A percentile compares a stretch with the other conserved stretches of the same genome.
Conservation (phyloP, 371 early-diverging fungal genomes). For the Blakeslea trispora region DNA sequence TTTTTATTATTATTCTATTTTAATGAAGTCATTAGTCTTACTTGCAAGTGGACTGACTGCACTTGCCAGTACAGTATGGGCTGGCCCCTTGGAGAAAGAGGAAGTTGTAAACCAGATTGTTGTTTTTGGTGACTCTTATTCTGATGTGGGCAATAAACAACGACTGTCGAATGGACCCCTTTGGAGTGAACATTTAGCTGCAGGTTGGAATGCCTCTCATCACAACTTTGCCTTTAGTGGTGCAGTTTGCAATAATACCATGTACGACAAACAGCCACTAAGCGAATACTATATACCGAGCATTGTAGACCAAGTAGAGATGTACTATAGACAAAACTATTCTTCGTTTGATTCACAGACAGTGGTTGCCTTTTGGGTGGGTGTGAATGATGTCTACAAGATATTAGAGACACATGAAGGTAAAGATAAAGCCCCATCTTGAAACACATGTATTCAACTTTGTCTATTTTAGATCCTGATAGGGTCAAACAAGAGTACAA, state of each 20-base stretch:
- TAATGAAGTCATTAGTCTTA: no score
- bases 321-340: conserved; percentile 42
- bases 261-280: conserved; percentile 16
- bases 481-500: conserved; percentile 6
- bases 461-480: neutral
- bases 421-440: neutral
- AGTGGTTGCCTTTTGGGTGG: conserved; percentile 44
- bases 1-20: no score
- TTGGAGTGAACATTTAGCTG: conserved; percentile 48
- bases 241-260: conserved; percentile 35
- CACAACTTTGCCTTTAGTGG: conserved; percentile 51
- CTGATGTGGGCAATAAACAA: conserved; percentile 43
- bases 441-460: neutral
- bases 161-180: conserved; percentile 49
- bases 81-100: neutral
- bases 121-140: conserved; percentile 54
- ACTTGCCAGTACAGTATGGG: no score
- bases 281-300: conserved; percentile 29
- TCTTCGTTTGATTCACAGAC: conserved; percentile 39
- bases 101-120: conserved; percentile 38
- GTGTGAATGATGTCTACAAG: conserved; percentile 40
- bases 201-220: conserved; percentile 44
- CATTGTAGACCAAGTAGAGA: conserved; percentile 46
- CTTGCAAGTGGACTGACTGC: no score
- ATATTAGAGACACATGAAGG: conserved; percentile 18